A percentile compares a stretch with the other conserved stretches of the same genome.
Evolutionary conservation across 306 rosid genomes (phyloP).

Genomic region (Oemleria cerasiformis): DNA sequence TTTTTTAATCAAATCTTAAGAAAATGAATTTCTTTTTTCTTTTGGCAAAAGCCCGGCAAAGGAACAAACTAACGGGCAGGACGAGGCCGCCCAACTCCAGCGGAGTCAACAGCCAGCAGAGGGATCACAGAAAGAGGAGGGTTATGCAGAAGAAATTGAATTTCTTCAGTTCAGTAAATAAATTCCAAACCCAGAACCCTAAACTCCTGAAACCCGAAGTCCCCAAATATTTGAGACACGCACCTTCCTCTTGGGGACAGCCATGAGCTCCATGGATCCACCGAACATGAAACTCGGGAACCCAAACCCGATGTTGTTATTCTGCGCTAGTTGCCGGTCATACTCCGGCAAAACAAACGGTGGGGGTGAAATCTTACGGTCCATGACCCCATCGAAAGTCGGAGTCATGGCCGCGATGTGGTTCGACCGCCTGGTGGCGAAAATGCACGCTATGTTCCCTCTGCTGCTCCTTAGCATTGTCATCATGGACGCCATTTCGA

Average conservation of each 20-base stretch:
- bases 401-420: constrained; percentile 43
- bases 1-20: background rate
- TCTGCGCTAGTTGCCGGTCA: constrained; percentile 7
- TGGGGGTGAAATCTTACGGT: constrained; percentile 20
- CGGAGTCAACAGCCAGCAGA: too few relatives aligned
- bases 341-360: constrained; percentile 54
- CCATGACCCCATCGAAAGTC: constrained; percentile 40
- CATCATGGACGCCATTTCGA: constrained; percentile 41
- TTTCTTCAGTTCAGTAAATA: background rate
- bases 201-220: background rate
- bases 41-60: too few relatives aligned
- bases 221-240: background rate
- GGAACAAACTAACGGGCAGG: too few relatives aligned
- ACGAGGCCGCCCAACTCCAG: too few relatives aligned
- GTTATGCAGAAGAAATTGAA: too few relatives aligned
- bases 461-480: constrained; percentile 30
- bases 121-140: too few relatives aligned
- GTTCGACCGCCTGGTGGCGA: constrained; percentile 40
- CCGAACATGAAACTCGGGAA: constrained; percentile 47
- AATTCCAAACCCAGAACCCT: background rate
- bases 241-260: constrained; percentile 77
- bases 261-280: constrained; percentile 89
- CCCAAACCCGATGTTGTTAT: constrained; percentile 17
- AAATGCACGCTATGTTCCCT: constrained; percentile 23
- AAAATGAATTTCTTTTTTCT: background rate